These are phyloP conservation scores for Trapa incisa DNA, from an alignment of 345 rosid genomes.

Conservation along the genomic window DNA sequence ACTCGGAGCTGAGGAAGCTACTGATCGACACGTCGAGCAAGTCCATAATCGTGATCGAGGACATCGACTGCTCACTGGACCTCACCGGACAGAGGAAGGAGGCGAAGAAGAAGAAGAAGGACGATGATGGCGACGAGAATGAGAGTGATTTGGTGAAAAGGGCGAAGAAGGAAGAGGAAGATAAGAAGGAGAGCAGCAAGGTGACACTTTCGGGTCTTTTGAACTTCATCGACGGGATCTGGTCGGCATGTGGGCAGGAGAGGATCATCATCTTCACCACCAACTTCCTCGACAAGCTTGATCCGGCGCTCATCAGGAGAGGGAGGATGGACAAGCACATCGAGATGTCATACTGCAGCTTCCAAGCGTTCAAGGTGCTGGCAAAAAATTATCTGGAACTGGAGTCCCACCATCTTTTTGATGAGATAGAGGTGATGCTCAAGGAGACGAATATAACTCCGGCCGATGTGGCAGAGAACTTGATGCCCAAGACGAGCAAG, in stretches of 20 bases:
- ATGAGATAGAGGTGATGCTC: not conserved
- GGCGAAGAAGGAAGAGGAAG: not conserved
- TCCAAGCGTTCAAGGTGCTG: conserved; percentile 11
- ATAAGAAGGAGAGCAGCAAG: conserved; percentile 10
- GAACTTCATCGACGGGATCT: conserved; percentile 16
- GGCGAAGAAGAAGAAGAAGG: not conserved
- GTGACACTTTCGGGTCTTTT: conserved; percentile 19
- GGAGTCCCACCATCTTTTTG: conserved; percentile 5
- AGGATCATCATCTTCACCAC: conserved; percentile 17
- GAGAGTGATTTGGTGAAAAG: conserved; percentile 1
- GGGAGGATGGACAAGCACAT: conserved; percentile 23
- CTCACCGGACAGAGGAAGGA: conserved; percentile 15
- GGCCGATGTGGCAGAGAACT: conserved; percentile 17
- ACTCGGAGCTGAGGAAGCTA: conserved; percentile 14
- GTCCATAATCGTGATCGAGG: conserved; percentile 19
- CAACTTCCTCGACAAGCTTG: conserved; percentile 15
- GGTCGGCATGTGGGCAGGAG: conserved; percentile 20
- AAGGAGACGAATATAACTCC: conserved; percentile 10
- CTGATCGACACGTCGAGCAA: conserved; percentile 15
- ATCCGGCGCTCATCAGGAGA: conserved; percentile 15
- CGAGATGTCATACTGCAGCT: conserved; percentile 12
- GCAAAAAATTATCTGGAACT: conserved; percentile 8
- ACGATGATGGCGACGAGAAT: not conserved
- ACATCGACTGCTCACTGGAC: conserved; percentile 19
- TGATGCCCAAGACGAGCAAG: conserved; percentile 10